phyloP scores from a whole-genome alignment of 1,139 yeast genomes.

The Meyerozyma sp. region DNA sequence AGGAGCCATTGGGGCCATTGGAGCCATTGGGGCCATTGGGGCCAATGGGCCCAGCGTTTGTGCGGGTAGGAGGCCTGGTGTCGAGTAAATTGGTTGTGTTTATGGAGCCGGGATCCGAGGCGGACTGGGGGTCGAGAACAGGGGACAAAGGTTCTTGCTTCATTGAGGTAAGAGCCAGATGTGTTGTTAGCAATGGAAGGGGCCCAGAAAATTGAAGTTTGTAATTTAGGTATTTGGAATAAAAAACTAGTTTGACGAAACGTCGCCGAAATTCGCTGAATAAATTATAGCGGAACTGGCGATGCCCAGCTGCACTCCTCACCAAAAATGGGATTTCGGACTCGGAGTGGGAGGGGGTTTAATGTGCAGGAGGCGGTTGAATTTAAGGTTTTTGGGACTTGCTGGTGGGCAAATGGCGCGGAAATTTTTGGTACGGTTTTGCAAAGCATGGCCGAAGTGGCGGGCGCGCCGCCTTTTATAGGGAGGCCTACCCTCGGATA shows the following conservation, averaged over 20 bases:
- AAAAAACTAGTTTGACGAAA: not conserved
- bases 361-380: not conserved
- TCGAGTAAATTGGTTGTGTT: too few relatives aligned
- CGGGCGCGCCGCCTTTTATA: not conserved
- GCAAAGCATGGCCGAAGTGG: not conserved
- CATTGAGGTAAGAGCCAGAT: not conserved
- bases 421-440: not conserved
- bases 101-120: not conserved
- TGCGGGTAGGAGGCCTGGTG: too few relatives aligned
- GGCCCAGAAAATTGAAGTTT: too few relatives aligned
- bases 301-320: constrained; percentile 2
- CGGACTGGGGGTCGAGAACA: not conserved
- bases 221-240: too few relatives aligned
- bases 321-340: constrained; percentile 1
- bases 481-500: not conserved
- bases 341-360: constrained; percentile 2
- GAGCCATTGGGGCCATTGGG: not conserved
- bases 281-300: not conserved
- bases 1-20: too few relatives aligned
- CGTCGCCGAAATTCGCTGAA: not conserved
- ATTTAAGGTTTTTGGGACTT: not conserved
- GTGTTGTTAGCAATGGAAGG: too few relatives aligned
- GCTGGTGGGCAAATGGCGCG: not conserved
- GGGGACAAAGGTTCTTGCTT: not conserved
- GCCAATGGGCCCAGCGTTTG: not conserved